These are phyloP conservation scores for Phaeosphaeriaceae sp. DNA, from an alignment of 2,329 filamentous ascomycete species.

Conservation along the genomic window DNA sequence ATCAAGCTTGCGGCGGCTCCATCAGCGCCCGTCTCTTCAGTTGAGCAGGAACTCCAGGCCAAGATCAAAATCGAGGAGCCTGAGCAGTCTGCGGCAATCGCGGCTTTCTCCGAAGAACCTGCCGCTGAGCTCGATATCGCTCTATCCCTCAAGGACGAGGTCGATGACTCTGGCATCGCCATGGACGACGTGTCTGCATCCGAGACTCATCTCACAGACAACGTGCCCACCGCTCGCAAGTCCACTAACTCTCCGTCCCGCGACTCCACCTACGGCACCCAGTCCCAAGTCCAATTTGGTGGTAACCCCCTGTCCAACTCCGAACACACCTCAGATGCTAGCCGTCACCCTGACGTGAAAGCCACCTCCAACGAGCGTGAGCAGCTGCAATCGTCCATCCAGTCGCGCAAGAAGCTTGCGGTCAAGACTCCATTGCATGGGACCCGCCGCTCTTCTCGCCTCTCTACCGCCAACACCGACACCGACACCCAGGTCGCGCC, in stretches of 20 bases:
- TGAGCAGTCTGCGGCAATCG: no score
- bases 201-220: not conserved
- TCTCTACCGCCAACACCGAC: not conserved
- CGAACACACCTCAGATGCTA: not conserved
- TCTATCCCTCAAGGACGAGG: no score
- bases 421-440: not conserved
- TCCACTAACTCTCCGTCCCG: no score
- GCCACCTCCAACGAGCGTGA: not conserved
- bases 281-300: not conserved
- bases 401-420: not conserved
- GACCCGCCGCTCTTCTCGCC: not conserved
- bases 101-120: no score
- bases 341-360: not conserved
- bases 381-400: no score
- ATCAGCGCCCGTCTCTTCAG: no score
- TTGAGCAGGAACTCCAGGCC: no score
- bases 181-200: not conserved
- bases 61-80: no score
- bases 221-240: no score
- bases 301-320: not conserved
- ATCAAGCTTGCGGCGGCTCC: no score
- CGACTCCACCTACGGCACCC: constrained; percentile 2
- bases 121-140: no score
- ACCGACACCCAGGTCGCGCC: not conserved
- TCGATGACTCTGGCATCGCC: constrained; percentile 6